Conservation (phyloP, 148 eudicot genomes). For the Chenopodium suecicum region DNA sequence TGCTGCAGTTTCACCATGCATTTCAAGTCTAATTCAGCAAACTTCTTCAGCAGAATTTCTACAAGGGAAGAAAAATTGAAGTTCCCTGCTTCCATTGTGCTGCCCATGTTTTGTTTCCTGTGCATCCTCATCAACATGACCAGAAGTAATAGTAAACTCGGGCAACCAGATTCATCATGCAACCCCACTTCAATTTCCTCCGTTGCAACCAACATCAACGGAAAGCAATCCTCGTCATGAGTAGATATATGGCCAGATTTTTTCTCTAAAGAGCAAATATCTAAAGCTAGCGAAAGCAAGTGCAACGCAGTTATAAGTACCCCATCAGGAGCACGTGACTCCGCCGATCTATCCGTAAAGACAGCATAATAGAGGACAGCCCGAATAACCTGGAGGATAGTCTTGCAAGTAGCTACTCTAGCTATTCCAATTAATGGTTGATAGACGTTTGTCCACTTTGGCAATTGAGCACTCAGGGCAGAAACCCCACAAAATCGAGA, state of each 20-base stretch:
- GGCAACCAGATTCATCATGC: slow-evolving; percentile 39
- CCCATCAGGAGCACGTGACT: slow-evolving; percentile 84
- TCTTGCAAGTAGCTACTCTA: slow-evolving; percentile 76
- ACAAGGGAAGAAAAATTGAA: slow-evolving; percentile 63
- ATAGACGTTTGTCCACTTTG: slow-evolving; percentile 79
- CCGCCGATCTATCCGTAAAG: slow-evolving; percentile 44
- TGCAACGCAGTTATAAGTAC: slow-evolving; percentile 82
- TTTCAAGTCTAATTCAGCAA: slow-evolving; percentile 65
- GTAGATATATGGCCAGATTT: slow-evolving; percentile 41
- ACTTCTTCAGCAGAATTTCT: slow-evolving; percentile 62
- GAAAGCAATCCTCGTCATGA: slow-evolving; percentile 41
- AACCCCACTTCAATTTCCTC: slow-evolving; percentile 48
- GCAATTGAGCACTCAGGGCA: slow-evolving; percentile 76
- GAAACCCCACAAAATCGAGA: slow-evolving; percentile 74
- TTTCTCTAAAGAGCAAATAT: slow-evolving; percentile 55
- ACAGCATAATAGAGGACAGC: slow-evolving; percentile 73
- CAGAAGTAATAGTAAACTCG: slow-evolving; percentile 82
- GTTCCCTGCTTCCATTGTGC: slow-evolving; percentile 57
- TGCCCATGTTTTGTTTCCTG: slow-evolving; percentile 45
- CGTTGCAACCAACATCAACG: slow-evolving; percentile 65
- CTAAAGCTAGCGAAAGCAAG: slow-evolving; percentile 75
- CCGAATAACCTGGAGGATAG: slow-evolving; percentile 62
- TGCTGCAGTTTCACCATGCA: slow-evolving; percentile 62
- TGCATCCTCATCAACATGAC: slow-evolving; percentile 74
- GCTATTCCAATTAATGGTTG: slow-evolving; percentile 72